Base-by-base conservation (phyloP, 2,329 filamentous ascomycete species). In the Scolecobasidium constrictum region DNA sequence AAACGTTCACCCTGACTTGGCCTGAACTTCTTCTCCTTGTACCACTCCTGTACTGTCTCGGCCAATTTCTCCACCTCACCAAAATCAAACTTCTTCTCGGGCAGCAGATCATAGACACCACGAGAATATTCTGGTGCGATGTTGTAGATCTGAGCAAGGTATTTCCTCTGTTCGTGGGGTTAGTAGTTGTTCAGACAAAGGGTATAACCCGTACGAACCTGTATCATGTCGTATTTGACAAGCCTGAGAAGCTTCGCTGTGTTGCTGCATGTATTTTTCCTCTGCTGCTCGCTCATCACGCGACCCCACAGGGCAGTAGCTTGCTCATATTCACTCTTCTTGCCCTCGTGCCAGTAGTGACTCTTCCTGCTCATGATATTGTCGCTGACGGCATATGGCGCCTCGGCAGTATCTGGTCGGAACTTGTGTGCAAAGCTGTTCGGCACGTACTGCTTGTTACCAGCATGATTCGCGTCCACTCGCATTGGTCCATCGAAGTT, bases 271-370 rank as follows among this genome's bases (percentile, higher is more conserved):
- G 69, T 64, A 48, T 73, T 64, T 38, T 64, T 52, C 22, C 64
- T 59, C 48, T 61, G 56, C 43, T 63, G 48, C 9, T 64, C 58
- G 40, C 51, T 61, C 69, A 75, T 73, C 43, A 72, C 70, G 9
- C 60, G 53, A 16, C 48, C 52, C 60, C 70, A 75, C 9, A 75
- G 62, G 46, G 67, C 65, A 3, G 59, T 62, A 3, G 69, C 63
- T 51, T 75, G 71, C 18, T 66, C 64, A 51, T 75, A 74, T 38
- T 75, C 71, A 47, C 56, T 68, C 49, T 60, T 60, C 54, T 69
- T 69, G 16, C 68, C 71, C 51, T 75, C 70, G 49, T 74, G 70
- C 60, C 64, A 72, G 56, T 67, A 72, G 50, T 75, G 69, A 48
- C 65, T 68, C 58, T 73, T 72, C 39, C 70, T 64, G 46, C 63